Evolutionary conservation across 257 asterid species (phyloP), one percentile per base, ranked within the genome.

Genomic region (Fraxinus quadrangulata): DNA sequence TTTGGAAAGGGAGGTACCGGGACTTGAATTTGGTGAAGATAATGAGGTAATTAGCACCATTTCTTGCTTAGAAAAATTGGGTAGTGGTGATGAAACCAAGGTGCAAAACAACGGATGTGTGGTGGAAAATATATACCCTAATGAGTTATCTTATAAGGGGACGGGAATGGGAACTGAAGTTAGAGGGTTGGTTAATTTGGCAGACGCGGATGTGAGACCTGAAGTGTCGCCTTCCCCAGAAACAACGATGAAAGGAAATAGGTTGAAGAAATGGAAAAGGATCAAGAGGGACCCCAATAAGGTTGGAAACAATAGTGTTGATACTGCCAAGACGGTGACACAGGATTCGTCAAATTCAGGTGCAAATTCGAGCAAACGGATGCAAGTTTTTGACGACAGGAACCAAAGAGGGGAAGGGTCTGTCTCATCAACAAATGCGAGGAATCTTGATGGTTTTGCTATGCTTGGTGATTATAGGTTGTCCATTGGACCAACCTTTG

Each of bases 221-320:
- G 76, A 77, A 23, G 71, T 31, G 31, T 84, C 72, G 30, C 78
- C 73, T 17, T 75, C 72, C 14, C 33, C 82, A 34, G 3, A 70
- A 1, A 54, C 51, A 37, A 51, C 59, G 3, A 79, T 39, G 51
- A 90, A 85, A 75, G 92, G 97, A 71, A 6, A 71, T 30, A 96
- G 97, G n/a, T 85, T 94, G 88, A 92, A 67, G 88, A 94, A 90
- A 89, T 92, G 98, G 98, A 88, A 83, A 82, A 90, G 97, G 88
- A 85, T 94, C 71, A 87, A 23, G 82, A 86, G 97, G 83, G 96
- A 82, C 23, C 71, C 76, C 13, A 70, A 36, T 30, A 82, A 78
- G 66, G 91, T 68, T 34, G 89, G 87, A 82, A 83, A 78, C 19
- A 77, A 77, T 47, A 80, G 75, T 70, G 24, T 42, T 67, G 87